Evolutionary conservation across 148 eudicot species (phyloP), one percentile per base, ranked within the genome.

Genomic region (Fagopyrum esculentum): DNA sequence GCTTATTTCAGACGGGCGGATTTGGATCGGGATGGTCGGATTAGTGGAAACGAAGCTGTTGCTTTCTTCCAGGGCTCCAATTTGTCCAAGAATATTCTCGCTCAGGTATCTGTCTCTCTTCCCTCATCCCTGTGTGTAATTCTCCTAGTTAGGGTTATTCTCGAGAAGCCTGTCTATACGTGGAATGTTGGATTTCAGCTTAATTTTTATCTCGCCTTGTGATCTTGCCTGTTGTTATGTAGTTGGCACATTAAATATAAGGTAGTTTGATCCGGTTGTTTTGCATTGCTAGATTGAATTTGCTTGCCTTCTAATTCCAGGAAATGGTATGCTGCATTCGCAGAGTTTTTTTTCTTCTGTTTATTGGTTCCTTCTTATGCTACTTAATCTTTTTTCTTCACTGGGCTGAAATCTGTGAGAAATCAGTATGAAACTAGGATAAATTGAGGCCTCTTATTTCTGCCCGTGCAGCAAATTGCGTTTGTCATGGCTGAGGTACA

Each of bases 21-120:
- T 90, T 80, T 90, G 86, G 97, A 96, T 82, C 88, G 84, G 8
- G 94, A 96, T 82, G 99, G 99, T 43, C 92, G 89, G 82, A 90
- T 96, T 77, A 90, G 88, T 80, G 99, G 99, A 2, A 55, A 77
- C 45, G 99, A 96, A 84, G 99, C 99, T 35, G 93, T 92, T 26
- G 74, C 90, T 15, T 96, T 96, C 82, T 89, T 96, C 66, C 89
- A 86, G 77, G 98, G 90, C 52, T 77, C 98, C 56, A 88, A 86
- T 87, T 85, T 96, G 71, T 85, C 98, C 3, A 82, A 87, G 73
- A 92, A 78, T 70, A 90, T 92, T 61, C 99, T 96, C 40, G 97
- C 97, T 74, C 92, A 96, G 99, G 99, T 94, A 4, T 74, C 30
- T 47, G 5, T 43, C 26, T 40, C 54, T 9, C 45, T 59, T 59